Evolutionary conservation across 1,284 basidiomycete genomes (phyloP).

Genomic region (Naganishia sp.): DNA sequence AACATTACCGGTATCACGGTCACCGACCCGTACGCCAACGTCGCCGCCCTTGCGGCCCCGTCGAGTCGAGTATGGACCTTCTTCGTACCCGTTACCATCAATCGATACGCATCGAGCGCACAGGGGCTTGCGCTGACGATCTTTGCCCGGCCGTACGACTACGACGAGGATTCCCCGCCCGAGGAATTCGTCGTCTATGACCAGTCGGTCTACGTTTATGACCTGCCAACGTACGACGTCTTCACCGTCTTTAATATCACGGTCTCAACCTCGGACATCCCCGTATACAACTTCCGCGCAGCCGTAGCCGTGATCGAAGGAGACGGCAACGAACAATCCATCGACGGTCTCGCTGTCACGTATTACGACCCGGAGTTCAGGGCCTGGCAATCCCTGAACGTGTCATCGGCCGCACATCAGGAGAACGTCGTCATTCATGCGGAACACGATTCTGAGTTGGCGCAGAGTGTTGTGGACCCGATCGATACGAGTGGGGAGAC

Average conservation of each 20-base stretch:
- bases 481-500: constrained; percentile 16
- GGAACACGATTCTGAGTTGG: constrained; percentile 2
- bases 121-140: constrained; percentile 2
- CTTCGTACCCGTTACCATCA: constrained; percentile 19
- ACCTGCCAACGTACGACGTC: background rate
- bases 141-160: constrained; percentile 15
- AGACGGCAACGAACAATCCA: too few species aligned
- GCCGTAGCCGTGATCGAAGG: constrained; percentile 1
- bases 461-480: background rate
- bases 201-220: constrained; percentile 1
- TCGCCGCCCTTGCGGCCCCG: background rate
- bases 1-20: constrained; percentile 1
- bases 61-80: background rate
- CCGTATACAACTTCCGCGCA: constrained; percentile 17
- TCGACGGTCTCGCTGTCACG: background rate
- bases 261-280: background rate
- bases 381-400: background rate
- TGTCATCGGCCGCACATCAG: constrained; percentile 2
- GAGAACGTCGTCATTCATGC: constrained; percentile 6
- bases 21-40: background rate
- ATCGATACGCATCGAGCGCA: background rate
- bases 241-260: constrained; percentile 14
- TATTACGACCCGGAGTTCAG: constrained; percentile 5
- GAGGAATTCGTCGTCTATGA: constrained; percentile 11
- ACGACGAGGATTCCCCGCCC: constrained; percentile 15